These are phyloP conservation scores for Penicillium bialowiezense DNA, from an alignment of 495 filamentous ascomycete genomes.

Conservation along the genomic window DNA sequence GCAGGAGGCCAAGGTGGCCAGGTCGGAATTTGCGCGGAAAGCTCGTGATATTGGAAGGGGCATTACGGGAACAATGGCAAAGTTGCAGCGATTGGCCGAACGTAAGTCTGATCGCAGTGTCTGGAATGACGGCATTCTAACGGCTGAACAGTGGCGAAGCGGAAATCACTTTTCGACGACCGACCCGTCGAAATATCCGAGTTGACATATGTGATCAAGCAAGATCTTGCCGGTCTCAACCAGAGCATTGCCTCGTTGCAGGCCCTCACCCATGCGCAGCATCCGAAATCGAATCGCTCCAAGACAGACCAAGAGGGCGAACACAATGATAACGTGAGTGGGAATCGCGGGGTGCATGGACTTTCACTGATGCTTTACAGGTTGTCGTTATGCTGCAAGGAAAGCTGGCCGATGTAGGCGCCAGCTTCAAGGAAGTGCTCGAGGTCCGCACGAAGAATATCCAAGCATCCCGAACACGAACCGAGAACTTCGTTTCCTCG, in stretches of 20 bases:
- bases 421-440: conserved; percentile 95
- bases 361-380: conserved; percentile 31
- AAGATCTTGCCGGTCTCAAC: conserved; percentile 88
- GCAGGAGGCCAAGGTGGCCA: conserved; percentile 38
- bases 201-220: conserved; percentile 94
- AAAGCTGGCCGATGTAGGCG: conserved; percentile 89
- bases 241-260: conserved; percentile 80
- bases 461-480: conserved; percentile 84
- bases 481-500: conserved; percentile 93
- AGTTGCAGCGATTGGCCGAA: conserved; percentile 87
- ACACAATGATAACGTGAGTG: conserved; percentile 85
- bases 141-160: conserved; percentile 68
- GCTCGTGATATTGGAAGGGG: conserved; percentile 88
- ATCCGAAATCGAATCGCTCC: conserved; percentile 56
- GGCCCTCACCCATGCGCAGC: conserved; percentile 65
- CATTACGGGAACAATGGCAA: conserved; percentile 89
- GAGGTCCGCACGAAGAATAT: conserved; percentile 98
- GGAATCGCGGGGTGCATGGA: not conserved
- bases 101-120: conserved; percentile 43
- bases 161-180: conserved; percentile 97
- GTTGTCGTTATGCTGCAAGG: conserved; percentile 88
- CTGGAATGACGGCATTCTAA: conserved; percentile 7
- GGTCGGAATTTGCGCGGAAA: conserved; percentile 84
- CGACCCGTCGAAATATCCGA: conserved; percentile 95
- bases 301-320: conserved; percentile 82